Base-by-base conservation (phyloP, 2,329 filamentous ascomycete species). In the Leptographium lundbergii region DNA sequence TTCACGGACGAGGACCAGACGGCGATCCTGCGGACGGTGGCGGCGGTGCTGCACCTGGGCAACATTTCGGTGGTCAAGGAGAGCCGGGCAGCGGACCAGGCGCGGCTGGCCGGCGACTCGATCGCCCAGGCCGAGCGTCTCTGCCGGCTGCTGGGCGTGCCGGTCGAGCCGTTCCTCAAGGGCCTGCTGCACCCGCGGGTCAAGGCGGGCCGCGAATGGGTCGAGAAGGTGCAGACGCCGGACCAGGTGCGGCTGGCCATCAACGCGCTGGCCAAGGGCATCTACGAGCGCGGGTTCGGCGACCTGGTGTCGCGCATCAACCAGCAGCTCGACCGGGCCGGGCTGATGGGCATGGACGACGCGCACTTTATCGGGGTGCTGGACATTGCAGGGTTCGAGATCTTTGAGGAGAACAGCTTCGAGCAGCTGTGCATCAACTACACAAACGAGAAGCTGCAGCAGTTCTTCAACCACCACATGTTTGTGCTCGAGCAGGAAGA, bases 381-480 rank as follows among this genome's bases (percentile, higher is more conserved):
- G 50, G 94, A 99, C 82, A 99, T 99, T 72, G 95, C 95, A 63
- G 94, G 94, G 61, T 99, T 99, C 72, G 94, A 99, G 69, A 99
- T 99, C 61, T 99, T 99, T 67, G 91, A 99, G 66, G 83, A 89
- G 67, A 99, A 99, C 76, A 96, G 92, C 76, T 99, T 99, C 68
- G 94, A 99, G 71, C 94, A 99, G 72, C 81, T 99, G 6, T 99
- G 94, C 76, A 99, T 99, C 80, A 99, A 99, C 73, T 99, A 99
- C 73, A 97, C 95, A 62, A 99, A 99, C 73, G 94, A 99, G 72
- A 99, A 96, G 72, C 82, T 99, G 7, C 94, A 99, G 69, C 94
- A 99, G 66, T 99, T 99, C 72, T 99, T 99, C 81, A 99, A 99
- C 68, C 94, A 99, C 70, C 95, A 99, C 76, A 99, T 99, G 94